These are phyloP conservation scores for Letharia columbiana DNA, from an alignment of 495 filamentous ascomycete species.

Conservation along the genomic window DNA sequence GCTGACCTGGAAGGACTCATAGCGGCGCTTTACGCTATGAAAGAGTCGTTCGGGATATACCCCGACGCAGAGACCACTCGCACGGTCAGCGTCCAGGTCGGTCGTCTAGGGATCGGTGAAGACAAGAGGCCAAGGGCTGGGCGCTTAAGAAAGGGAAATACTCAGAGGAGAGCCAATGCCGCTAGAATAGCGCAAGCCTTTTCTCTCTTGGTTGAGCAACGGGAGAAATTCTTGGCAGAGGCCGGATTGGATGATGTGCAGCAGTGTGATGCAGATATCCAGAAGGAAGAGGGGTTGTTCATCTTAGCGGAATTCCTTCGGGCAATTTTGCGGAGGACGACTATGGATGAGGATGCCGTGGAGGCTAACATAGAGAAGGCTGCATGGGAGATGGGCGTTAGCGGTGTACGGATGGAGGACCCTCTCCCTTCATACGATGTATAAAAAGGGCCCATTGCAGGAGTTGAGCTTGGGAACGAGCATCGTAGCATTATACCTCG, in stretches of 20 bases:
- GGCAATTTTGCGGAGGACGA: slow-evolving; percentile 42
- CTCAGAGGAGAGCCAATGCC: slow-evolving; percentile 24
- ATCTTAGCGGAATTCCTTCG: slow-evolving; percentile 45
- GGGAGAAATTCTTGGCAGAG: slow-evolving; percentile 22
- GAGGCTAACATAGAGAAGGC: slow-evolving; percentile 39
- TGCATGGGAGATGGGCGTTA: slow-evolving; percentile 49
- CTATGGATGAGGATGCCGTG: slow-evolving; percentile 25
- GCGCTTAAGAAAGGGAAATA: slow-evolving; percentile 6
- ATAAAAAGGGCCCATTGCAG: neutral
- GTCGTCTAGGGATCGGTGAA: slow-evolving; percentile 32
- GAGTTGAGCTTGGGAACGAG: neutral
- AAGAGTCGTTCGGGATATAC: slow-evolving; percentile 43
- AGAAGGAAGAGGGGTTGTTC: slow-evolving; percentile 41
- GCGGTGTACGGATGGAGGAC: slow-evolving; percentile 32
- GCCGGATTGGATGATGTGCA: slow-evolving; percentile 25
- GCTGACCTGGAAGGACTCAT: slow-evolving; percentile 52
- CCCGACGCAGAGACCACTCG: slow-evolving; percentile 44
- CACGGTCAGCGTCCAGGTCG: slow-evolving; percentile 44
- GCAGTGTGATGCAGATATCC: slow-evolving; percentile 35
- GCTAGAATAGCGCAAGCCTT: slow-evolving; percentile 26
- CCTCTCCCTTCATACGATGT: slow-evolving; percentile 21
- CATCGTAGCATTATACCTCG: neutral
- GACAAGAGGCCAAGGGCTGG: slow-evolving; percentile 16
- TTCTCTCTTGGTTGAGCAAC: slow-evolving; percentile 26
- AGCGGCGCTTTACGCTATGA: slow-evolving; percentile 50